Evolutionary conservation across 495 filamentous ascomycete genomes (phyloP).

Genomic region (Aspergillus avenaceus): DNA sequence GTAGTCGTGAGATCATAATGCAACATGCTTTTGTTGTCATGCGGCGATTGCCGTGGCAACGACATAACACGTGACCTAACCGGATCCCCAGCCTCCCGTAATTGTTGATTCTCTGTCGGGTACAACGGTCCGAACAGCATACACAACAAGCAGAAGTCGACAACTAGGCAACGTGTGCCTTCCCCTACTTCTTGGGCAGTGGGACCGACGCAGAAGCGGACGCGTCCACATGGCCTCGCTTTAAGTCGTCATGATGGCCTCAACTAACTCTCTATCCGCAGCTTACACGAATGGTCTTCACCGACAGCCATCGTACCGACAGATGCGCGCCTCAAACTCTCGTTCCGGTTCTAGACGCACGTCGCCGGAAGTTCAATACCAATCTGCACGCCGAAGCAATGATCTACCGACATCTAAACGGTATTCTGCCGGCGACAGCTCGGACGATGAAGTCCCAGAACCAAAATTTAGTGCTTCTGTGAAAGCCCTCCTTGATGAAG

Average conservation of each 20-base stretch:
- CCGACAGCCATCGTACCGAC: conserved; percentile 31
- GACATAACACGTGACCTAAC: conserved; percentile 11
- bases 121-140: conserved; percentile 7
- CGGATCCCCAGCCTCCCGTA: conserved; percentile 20
- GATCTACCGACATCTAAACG: conserved; percentile 21
- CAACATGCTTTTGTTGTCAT: conserved; percentile 19
- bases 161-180: neutral
- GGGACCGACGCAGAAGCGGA: conserved; percentile 14
- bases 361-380: conserved; percentile 31
- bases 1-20: too few relatives aligned
- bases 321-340: conserved; percentile 39
- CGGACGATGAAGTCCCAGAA: conserved; percentile 68
- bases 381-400: conserved; percentile 14
- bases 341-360: conserved; percentile 39
- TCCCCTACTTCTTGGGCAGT: conserved; percentile 6
- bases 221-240: conserved; percentile 14
- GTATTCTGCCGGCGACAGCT: conserved; percentile 61
- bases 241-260: conserved; percentile 31
- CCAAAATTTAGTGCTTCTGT: conserved; percentile 78
- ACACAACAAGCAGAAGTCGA: conserved; percentile 9
- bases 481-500: conserved; percentile 69
- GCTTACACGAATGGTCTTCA: conserved; percentile 33
- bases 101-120: conserved; percentile 8
- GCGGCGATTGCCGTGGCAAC: conserved; percentile 18
- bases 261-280: conserved; percentile 34